phyloP scores from a whole-genome alignment of 345 rosid species.

The Turritis glabra region DNA sequence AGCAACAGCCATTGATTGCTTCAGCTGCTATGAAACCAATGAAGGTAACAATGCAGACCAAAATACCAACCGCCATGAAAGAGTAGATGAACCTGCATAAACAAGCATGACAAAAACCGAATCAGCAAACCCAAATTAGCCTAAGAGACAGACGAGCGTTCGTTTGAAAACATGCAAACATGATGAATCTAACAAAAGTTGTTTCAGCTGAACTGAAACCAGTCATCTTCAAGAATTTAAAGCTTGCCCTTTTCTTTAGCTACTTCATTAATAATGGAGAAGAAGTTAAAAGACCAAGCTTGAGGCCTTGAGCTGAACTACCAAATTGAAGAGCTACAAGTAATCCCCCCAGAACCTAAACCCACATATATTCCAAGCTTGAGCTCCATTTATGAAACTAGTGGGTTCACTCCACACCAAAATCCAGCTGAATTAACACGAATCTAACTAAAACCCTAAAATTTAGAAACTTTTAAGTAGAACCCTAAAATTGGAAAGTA shows the following conservation, averaged over 20 bases:
- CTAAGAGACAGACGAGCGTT: neutral
- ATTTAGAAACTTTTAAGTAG: neutral
- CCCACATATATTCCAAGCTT: neutral
- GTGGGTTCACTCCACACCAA: neutral
- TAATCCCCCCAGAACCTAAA: neutral
- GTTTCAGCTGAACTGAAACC: neutral
- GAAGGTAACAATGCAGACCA: conserved; percentile 63
- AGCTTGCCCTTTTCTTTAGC: neutral
- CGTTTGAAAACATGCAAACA: conserved; percentile 8
- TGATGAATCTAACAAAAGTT: neutral
- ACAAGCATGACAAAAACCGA: conserved; percentile 24
- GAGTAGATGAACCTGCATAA: conserved; percentile 92
- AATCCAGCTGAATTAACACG: neutral
- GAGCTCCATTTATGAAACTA: neutral
- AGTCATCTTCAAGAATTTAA: conserved; percentile 5
- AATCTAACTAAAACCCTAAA: neutral
- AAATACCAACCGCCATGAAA: conserved; percentile 83
- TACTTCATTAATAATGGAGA: neutral
- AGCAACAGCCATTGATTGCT: conserved; percentile 78
- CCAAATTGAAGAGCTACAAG: neutral
- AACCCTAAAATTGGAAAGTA: neutral
- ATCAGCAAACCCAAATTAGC: conserved; percentile 14
- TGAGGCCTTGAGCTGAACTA: conserved; percentile 17
- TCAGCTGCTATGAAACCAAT: conserved; percentile 95
- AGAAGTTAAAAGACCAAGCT: neutral